Conservation (phyloP, 2,329 filamentous ascomycete genomes). For the Ampelomyces quisqualis region DNA sequence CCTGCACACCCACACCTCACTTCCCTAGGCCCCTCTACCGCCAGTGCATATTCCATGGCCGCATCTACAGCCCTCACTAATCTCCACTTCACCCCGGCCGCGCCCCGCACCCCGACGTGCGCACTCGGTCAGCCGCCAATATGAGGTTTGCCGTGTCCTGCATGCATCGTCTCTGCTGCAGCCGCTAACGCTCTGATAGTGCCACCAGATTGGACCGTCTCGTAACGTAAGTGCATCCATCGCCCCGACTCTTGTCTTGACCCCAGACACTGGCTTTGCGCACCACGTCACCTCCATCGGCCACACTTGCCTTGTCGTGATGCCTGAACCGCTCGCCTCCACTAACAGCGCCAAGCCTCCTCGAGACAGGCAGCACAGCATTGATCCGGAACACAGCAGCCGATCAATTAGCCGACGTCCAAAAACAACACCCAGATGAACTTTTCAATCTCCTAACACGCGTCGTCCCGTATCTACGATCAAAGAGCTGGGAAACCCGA, state of each 20-base stretch:
- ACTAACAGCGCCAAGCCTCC: constrained; percentile 62
- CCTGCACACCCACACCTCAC: constrained; percentile 5
- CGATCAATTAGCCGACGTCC: constrained; percentile 94
- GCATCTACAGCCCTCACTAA: constrained; percentile 24
- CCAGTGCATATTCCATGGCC: constrained; percentile 24
- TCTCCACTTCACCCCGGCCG: constrained; percentile 25
- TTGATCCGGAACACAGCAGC: constrained; percentile 96
- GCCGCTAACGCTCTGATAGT: constrained; percentile 40
- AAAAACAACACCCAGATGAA: constrained; percentile 97
- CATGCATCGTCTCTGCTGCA: constrained; percentile 25
- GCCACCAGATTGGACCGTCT: constrained; percentile 44
- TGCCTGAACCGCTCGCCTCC: neutral
- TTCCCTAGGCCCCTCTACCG: too few species aligned
- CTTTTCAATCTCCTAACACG: constrained; percentile 91
- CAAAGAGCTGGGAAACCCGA: constrained; percentile 96
- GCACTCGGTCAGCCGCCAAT: constrained; percentile 14
- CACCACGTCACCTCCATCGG: neutral
- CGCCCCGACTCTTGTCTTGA: constrained; percentile 6
- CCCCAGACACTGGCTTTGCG: neutral
- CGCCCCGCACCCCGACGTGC: constrained; percentile 9
- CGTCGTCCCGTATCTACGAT: constrained; percentile 91
- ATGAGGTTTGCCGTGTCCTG: constrained; percentile 35
- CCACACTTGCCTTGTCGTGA: neutral
- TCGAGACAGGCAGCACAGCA: constrained; percentile 95
- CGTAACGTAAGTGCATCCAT: constrained; percentile 39